Percentiles rank a stretch among this genome's conserved stretches.
Conservation (phyloP, 164 flowering plant species). For the Houttuynia cordata region DNA sequence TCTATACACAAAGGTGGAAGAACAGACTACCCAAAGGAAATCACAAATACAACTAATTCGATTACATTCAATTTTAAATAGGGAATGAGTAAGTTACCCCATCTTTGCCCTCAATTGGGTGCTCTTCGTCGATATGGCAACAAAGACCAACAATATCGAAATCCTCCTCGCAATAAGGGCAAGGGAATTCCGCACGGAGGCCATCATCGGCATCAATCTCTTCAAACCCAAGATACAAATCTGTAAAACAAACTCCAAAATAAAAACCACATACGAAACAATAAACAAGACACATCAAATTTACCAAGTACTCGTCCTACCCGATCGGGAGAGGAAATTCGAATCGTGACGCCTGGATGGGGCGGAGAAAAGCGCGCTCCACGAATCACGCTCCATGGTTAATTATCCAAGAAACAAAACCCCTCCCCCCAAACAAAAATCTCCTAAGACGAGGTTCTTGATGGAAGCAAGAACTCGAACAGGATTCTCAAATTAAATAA, state of each 20-base stretch:
- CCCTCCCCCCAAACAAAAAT: no score
- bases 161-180: slow-evolving; percentile 76
- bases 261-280: not conserved
- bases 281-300: not conserved
- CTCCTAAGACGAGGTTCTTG: no score
- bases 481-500: no score
- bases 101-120: slow-evolving; percentile 60
- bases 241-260: slow-evolving; percentile 24
- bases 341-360: not conserved
- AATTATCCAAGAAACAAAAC: no score
- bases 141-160: slow-evolving; percentile 77
- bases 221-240: slow-evolving; percentile 55
- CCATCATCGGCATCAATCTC: slow-evolving; percentile 78
- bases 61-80: no score
- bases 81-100: slow-evolving; percentile 38
- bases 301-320: not conserved
- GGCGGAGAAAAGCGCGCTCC: slow-evolving; percentile 3
- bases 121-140: slow-evolving; percentile 88
- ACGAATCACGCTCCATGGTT: slow-evolving; percentile 1
- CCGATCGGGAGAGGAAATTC: not conserved
- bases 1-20: not conserved
- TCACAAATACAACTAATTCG: not conserved
- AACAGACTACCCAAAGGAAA: not conserved
- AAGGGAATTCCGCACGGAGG: slow-evolving; percentile 54
- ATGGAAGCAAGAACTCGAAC: no score